Conservation (phyloP, 768 basidiomycete genomes). For the Leccinum ochraceum region DNA sequence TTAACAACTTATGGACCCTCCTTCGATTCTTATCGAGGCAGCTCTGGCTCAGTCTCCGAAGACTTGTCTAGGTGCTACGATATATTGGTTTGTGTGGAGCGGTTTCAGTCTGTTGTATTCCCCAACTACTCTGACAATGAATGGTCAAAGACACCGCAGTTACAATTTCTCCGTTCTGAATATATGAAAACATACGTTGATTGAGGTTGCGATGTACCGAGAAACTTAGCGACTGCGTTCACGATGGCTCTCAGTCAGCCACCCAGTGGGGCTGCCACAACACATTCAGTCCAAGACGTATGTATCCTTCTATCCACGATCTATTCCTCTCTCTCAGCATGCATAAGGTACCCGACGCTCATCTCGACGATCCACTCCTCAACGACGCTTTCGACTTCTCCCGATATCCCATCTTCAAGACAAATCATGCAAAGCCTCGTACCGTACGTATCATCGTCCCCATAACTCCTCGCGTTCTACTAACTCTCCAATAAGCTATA, state of each 20-base stretch:
- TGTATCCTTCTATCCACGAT: not conserved
- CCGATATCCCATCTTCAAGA: no score
- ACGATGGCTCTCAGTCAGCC: constrained; percentile 9
- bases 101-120: not conserved
- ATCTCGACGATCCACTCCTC: no score
- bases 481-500: no score
- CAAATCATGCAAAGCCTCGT: no score
- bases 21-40: not conserved
- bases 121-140: not conserved
- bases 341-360: no score
- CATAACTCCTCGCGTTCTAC: no score
- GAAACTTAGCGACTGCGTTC: not conserved
- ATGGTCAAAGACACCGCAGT: not conserved
- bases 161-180: not conserved
- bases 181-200: not conserved
- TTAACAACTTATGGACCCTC: constrained; percentile 13
- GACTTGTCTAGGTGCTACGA: not conserved
- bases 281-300: not conserved
- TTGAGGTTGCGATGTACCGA: not conserved
- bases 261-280: constrained; percentile 16
- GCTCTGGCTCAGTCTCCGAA: not conserved
- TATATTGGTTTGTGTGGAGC: not conserved
- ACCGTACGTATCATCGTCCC: no score
- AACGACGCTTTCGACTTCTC: no score
- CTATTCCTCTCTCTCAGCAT: no score